Base-by-base conservation (phyloP, 2,329 filamentous ascomycete species). In the Emydomyces testavorans region DNA sequence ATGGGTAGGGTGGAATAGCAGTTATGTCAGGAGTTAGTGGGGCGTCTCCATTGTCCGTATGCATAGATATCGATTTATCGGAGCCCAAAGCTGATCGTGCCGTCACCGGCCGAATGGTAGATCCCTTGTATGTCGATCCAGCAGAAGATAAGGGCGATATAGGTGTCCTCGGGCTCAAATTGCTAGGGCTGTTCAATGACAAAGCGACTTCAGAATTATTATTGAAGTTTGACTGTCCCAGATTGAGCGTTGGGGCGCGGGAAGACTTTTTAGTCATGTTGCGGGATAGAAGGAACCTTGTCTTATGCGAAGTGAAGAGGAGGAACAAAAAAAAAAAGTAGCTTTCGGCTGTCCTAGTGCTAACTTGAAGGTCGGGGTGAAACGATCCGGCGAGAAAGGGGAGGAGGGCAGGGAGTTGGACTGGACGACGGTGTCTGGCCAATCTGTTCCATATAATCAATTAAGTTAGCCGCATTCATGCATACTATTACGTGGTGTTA, bases 1-100 rank as follows among this genome's bases (percentile, higher is more conserved):
- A 62, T 47, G 69, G 67, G 41, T 67, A 65, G 53, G 65, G 68
- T 29, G 68, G 68, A 49, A 71, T 69, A 7, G 68, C 66, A 5
- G 68, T 71, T 36, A 71, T 60, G 13, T 61, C 62, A n/a, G 68
- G 67, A 20, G 67, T 71, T 32, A 56, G 55, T 29, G 64, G 60
- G 48, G 51, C 51, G 13, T 56, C 50, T 10, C 38, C 36, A 16
- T 37, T 44, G n/a, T 56, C 50, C 29, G 52, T 50, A 15, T 59
- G 58, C 16, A 57, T 46, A 18, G 56, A 43, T n/a, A n/a, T n/a
- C n/a, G n/a, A n/a, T n/a, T n/a, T n/a, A n/a, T n/a, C n/a, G n/a
- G n/a, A n/a, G n/a, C n/a, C n/a, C n/a, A n/a, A n/a, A 29, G 21
- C 41, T 18, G 52, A 51, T 8, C 39, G 36, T 29, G 41, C 49